Evolutionary conservation across 805 yeast genomes (phyloP).

Genomic region (Ogataea degrootiae): DNA sequence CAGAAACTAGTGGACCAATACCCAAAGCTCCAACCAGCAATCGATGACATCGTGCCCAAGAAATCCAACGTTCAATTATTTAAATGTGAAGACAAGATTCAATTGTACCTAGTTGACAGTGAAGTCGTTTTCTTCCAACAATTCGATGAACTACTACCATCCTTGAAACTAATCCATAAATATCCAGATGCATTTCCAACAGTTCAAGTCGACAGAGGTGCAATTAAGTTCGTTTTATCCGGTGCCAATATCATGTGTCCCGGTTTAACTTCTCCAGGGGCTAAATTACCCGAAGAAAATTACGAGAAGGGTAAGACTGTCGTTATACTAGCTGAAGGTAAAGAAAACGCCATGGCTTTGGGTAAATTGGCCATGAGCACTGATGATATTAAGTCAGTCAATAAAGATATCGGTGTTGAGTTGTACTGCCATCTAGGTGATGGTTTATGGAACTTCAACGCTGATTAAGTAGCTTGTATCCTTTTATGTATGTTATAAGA

Average conservation of each 20-base stretch:
- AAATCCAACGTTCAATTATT: slow-evolving; percentile 74
- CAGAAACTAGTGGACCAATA: slow-evolving; percentile 68
- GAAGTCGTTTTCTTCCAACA: slow-evolving; percentile 78
- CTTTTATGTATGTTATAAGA: neutral
- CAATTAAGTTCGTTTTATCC: slow-evolving; percentile 89
- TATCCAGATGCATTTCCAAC: slow-evolving; percentile 80
- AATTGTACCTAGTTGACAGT: slow-evolving; percentile 65
- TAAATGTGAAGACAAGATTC: slow-evolving; percentile 88
- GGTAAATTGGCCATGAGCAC: slow-evolving; percentile 88
- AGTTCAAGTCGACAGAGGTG: slow-evolving; percentile 92
- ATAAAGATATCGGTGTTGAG: slow-evolving; percentile 89
- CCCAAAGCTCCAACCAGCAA: slow-evolving; percentile 66
- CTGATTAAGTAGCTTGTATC: slow-evolving; percentile 30
- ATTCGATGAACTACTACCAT: slow-evolving; percentile 74
- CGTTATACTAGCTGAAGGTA: slow-evolving; percentile 86
- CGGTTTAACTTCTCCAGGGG: slow-evolving; percentile 85
- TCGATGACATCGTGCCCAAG: slow-evolving; percentile 84
- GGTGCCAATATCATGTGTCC: slow-evolving; percentile 98
- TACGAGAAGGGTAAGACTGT: slow-evolving; percentile 67
- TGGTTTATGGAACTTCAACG: slow-evolving; percentile 70
- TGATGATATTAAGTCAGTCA: slow-evolving; percentile 74
- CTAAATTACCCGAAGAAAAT: slow-evolving; percentile 70
- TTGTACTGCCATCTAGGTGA: slow-evolving; percentile 82
- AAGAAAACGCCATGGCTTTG: slow-evolving; percentile 83
- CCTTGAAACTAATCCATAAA: slow-evolving; percentile 69